Evolutionary conservation across 2,329 filamentous ascomycete genomes (phyloP).

Genomic region (Aspergillus fructus): DNA sequence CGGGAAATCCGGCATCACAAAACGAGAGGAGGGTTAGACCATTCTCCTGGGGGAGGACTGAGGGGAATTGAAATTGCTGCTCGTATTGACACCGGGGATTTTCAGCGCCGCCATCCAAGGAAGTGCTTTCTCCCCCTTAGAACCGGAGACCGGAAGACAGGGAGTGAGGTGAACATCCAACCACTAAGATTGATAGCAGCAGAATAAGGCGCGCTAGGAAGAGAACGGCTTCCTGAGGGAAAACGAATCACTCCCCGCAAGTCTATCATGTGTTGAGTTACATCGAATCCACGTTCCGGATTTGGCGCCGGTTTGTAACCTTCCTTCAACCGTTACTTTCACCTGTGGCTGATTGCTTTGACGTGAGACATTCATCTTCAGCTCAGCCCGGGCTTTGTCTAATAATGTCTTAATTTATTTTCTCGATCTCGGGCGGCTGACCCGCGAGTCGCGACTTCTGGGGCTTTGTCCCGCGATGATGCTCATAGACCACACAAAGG

Average conservation of each 20-base stretch:
- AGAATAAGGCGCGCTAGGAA: neutral
- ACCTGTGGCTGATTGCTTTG: neutral
- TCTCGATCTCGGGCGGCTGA: neutral
- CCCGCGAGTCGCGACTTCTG: neutral
- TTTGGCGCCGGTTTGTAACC: constrained; percentile 3
- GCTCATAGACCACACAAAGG: neutral
- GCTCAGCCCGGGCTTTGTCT: constrained; percentile 1
- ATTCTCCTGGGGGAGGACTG: neutral
- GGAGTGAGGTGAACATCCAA: constrained; percentile 2
- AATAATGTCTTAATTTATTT: neutral
- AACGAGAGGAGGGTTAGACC: neutral
- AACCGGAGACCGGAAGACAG: neutral
- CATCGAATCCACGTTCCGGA: constrained; percentile 1
- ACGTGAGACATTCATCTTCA: constrained; percentile 2
- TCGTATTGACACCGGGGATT: constrained; percentile 1
- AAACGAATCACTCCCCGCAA: constrained; percentile 10
- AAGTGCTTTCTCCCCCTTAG: neutral
- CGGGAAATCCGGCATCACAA: neutral
- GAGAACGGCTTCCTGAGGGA: neutral
- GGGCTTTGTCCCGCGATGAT: neutral
- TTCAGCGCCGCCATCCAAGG: neutral
- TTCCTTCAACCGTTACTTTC: constrained; percentile 6
- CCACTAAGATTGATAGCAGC: constrained; percentile 5
- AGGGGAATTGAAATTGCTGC: neutral
- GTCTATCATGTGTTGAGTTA: constrained; percentile 10